Base-by-base conservation (phyloP, 257 asterid genomes). In the Knoxia roxburghii region DNA sequence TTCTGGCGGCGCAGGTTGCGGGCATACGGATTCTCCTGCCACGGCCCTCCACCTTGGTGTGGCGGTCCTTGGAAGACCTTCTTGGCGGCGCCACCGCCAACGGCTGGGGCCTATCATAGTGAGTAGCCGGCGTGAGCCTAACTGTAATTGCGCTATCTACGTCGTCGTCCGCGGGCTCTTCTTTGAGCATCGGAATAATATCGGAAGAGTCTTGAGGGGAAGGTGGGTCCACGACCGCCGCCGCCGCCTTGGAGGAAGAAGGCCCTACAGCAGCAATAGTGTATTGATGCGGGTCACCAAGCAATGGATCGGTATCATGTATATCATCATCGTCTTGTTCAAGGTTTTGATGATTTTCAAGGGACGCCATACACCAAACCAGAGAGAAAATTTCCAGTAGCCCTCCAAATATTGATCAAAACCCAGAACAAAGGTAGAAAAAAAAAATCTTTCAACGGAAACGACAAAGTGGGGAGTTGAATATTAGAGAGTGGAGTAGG, bases 41-140 rank as follows among this genome's bases (percentile, higher is more conserved):
- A 3, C 95, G 93, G 1, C 96, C 96, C 80, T 89, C 93, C 64
- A 89, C 96, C 74, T 89, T 89, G 9, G 95, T 87, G 77, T 89
- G 96, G 7, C 96, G 86, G 83, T 89, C 96, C 73, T 87, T 89
- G 45, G 80, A 82, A 30, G 87, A 77, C 72, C 86, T 83, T 75
- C 78, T 89, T 13, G 83, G 76, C 33, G 78, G 78, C 24, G 69
- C 66, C 71, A 50, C 64, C 70, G 27, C 77, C 66, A 49, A 33
- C 73, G 33, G 76, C 60, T 57, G 41, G 2, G 65, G 26, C 35
- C 65, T 74, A 13, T 66, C 67, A 18, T 52, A 26, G 21, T 60
- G 69, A 3, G 39, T 29, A 32, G 53, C 26, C 39, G 69, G 56
- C 11, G 59, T 35, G 35, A 61, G 48, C 55, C 63, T 76, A n/a